A percentile compares a stretch with the other conserved stretches of the same genome.
Evolutionary conservation across 148 eudicot genomes (phyloP).

Genomic region (Pouteria glomerata): DNA sequence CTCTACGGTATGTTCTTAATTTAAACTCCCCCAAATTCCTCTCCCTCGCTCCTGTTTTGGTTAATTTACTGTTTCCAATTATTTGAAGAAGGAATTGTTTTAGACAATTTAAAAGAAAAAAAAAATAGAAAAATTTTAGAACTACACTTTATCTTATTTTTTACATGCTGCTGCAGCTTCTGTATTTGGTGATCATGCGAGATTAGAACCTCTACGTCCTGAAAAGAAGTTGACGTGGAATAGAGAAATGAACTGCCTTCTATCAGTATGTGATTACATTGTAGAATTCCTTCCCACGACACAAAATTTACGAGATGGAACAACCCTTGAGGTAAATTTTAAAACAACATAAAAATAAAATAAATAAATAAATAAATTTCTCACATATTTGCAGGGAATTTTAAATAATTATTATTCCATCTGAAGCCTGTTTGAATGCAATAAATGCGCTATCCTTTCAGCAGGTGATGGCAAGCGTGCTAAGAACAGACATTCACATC

Average conservation of each 20-base stretch:
- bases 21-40: background rate
- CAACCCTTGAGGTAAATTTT: conserved; percentile 49
- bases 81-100: no score
- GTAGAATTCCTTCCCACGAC: conserved; percentile 50
- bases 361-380: background rate
- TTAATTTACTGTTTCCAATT: no score
- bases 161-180: conserved; percentile 52
- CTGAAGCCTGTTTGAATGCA: background rate
- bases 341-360: background rate
- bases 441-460: background rate
- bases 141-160: no score
- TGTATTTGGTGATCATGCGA: conserved; percentile 75
- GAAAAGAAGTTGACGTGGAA: conserved; percentile 91
- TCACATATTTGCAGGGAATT: background rate
- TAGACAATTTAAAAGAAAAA: no score
- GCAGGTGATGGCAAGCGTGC: conserved; percentile 69
- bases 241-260: conserved; percentile 90
- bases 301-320: conserved; percentile 40
- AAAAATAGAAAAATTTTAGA: no score
- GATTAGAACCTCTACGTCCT: conserved; percentile 76
- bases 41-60: background rate
- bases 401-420: no score
- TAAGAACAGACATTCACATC: conserved; percentile 66
- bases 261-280: conserved; percentile 86
- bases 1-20: conserved; percentile 60